Evolutionary conservation across 2,329 filamentous ascomycete genomes (phyloP).

Genomic region (Nigrospora sphaerica): DNA sequence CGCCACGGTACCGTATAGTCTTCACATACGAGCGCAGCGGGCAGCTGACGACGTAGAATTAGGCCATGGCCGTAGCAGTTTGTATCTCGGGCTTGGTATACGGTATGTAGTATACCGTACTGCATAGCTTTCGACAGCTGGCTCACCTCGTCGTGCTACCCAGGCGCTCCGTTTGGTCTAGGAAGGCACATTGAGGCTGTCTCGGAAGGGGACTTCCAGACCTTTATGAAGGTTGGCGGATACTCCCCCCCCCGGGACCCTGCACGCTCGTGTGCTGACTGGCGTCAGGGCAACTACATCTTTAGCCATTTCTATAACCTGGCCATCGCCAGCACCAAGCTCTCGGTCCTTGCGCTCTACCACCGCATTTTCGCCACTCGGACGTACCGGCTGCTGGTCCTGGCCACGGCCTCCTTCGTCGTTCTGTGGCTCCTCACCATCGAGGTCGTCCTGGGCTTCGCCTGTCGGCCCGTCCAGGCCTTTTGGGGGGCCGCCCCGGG

Average conservation of each 20-base stretch:
- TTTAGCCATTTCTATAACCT: conserved; percentile 19
- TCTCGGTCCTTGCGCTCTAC: conserved; percentile 18
- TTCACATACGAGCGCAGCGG: no score
- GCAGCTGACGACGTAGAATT: background rate
- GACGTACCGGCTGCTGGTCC: conserved; percentile 9
- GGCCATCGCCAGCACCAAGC: conserved; percentile 18
- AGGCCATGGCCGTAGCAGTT: conserved; percentile 12
- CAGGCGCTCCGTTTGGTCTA: conserved; percentile 14
- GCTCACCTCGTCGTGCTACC: background rate
- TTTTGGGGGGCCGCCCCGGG: conserved; percentile 15
- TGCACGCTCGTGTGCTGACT: background rate
- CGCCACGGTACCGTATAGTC: conserved; percentile 14
- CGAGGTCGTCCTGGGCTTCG: conserved; percentile 15
- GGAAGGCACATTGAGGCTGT: conserved; percentile 16
- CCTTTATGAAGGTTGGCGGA: conserved; percentile 13
- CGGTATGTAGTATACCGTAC: conserved; percentile 6
- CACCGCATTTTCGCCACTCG: conserved; percentile 14
- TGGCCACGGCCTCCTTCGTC: conserved; percentile 9
- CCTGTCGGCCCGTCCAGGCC: conserved; percentile 16
- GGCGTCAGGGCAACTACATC: conserved; percentile 16
- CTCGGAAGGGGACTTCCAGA: conserved; percentile 5
- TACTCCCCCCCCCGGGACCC: background rate
- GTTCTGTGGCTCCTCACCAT: conserved; percentile 15
- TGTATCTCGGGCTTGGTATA: conserved; percentile 14
- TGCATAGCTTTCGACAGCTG: no score